Conservation (phyloP, 257 asterid species). For the Nyctanthes arbortristis region DNA sequence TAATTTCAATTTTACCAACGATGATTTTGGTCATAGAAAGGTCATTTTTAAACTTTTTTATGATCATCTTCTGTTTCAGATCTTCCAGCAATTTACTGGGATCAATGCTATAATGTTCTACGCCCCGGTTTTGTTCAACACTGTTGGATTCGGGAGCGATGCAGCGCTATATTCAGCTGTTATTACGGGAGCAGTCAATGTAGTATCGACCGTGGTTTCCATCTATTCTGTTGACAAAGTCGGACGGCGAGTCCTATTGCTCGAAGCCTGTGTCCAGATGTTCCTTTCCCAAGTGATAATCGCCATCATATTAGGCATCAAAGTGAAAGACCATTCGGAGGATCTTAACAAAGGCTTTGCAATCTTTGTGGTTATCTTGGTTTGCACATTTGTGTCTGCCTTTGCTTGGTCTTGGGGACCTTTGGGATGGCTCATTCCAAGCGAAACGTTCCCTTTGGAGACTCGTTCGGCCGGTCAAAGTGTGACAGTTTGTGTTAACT, state of each 20-base stretch:
- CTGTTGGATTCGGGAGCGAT: constrained; percentile 66
- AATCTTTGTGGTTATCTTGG: constrained; percentile 67
- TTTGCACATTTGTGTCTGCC: constrained; percentile 67
- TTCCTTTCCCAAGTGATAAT: constrained; percentile 62
- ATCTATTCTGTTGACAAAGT: too few relatives aligned
- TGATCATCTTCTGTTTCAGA: constrained; percentile 40
- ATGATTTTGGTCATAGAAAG: too few relatives aligned
- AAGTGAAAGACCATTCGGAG: constrained; percentile 58
- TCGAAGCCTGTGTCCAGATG: constrained; percentile 88
- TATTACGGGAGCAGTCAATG: constrained; percentile 82
- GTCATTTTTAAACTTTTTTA: background rate
- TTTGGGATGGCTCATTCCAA: too few relatives aligned
- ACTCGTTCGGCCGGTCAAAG: constrained; percentile 88
- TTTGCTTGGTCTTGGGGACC: constrained; percentile 99
- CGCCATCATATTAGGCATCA: constrained; percentile 61
- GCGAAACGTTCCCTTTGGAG: constrained; percentile 77
- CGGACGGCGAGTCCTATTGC: constrained; percentile 60
- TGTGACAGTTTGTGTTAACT: constrained; percentile 70
- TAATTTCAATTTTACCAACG: too few relatives aligned
- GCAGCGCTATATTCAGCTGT: constrained; percentile 79
- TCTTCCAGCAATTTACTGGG: constrained; percentile 84
- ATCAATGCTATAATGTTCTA: constrained; percentile 93
- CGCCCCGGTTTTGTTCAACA: too few relatives aligned
- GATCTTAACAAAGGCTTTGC: constrained; percentile 56
- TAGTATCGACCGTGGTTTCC: constrained; percentile 67